phyloP scores from a whole-genome alignment of 805 yeast species.

The Zygosaccharomyces bailii region DNA sequence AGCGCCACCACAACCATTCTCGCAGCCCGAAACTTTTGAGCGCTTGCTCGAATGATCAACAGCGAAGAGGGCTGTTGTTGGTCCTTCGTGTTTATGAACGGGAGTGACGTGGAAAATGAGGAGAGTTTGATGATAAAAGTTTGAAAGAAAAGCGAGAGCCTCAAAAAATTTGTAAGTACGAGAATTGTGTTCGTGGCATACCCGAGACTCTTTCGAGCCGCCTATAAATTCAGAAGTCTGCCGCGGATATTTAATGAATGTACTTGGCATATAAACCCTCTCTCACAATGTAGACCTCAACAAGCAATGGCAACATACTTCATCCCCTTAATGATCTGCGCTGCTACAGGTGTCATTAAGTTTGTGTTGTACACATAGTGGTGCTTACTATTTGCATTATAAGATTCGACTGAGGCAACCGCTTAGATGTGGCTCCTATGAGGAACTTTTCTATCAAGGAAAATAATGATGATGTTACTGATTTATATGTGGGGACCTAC shows the following conservation, averaged over 20 bases:
- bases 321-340: no score
- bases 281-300: not conserved
- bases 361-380: no score
- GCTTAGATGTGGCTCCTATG: no score
- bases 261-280: conserved; percentile 3
- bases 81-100: no score
- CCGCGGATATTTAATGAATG: conserved; percentile 1
- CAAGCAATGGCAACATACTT: conserved; percentile 7
- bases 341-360: no score
- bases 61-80: not conserved
- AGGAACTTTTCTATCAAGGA: no score
- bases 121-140: no score
- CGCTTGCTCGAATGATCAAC: conserved; percentile 2
- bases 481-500: no score
- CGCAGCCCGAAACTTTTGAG: not conserved
- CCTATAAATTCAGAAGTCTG: conserved; percentile 3
- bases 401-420: no score
- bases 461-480: no score
- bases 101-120: not conserved
- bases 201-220: not conserved
- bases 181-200: not conserved
- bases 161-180: not conserved
- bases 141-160: no score
- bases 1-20: not conserved
- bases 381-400: no score